A percentile compares a stretch with the other conserved stretches of the same genome.
These are phyloP conservation scores for Psidium guajava DNA, from an alignment of 345 rosid genomes.

Conservation along the genomic window DNA sequence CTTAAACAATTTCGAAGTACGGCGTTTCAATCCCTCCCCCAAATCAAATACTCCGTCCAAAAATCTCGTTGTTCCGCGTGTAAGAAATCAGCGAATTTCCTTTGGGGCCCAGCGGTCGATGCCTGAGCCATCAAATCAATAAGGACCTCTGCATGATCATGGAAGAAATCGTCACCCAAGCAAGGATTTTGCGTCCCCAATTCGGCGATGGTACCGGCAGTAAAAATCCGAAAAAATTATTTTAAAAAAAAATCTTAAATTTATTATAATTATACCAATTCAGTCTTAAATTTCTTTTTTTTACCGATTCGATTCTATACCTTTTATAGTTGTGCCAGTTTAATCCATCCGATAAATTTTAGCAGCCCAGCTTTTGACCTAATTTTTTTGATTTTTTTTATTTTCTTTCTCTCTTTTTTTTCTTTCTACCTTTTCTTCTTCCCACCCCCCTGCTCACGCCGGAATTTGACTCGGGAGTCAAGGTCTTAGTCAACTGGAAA, in stretches of 20 bases:
- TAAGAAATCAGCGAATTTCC: background rate
- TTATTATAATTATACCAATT: too few species aligned
- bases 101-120: background rate
- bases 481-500: too few species aligned
- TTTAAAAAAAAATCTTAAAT: too few species aligned
- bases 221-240: background rate
- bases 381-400: too few species aligned
- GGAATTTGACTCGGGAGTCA: too few species aligned
- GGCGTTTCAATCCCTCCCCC: background rate
- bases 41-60: background rate
- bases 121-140: background rate
- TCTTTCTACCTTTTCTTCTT: too few species aligned
- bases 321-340: too few species aligned
- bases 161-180: background rate
- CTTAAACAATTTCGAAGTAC: background rate
- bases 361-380: accelerated
- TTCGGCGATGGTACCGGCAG: background rate
- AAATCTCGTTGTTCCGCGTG: background rate
- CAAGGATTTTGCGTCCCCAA: background rate
- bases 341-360: too few species aligned
- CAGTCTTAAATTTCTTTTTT: too few species aligned
- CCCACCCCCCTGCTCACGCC: too few species aligned
- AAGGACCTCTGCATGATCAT: background rate
- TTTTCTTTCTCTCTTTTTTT: too few species aligned
- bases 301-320: too few species aligned